Conservation (phyloP, 306 rosid species). For the Pterocarpus macrocarpus region DNA sequence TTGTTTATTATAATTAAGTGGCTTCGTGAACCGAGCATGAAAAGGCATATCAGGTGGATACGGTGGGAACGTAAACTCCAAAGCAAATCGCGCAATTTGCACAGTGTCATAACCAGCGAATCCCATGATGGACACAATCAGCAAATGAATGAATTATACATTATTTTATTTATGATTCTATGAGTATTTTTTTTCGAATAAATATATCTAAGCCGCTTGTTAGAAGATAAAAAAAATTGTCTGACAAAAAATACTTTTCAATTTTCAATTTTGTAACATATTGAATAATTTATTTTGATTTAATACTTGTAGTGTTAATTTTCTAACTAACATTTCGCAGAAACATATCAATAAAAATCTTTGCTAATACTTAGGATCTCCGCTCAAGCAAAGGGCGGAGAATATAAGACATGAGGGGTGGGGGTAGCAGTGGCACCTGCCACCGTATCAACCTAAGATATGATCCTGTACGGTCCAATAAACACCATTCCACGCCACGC, state of each 20-base stretch:
- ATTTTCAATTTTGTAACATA: too few relatives aligned
- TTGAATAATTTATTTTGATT: too few relatives aligned
- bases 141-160: not conserved
- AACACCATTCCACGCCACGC: not conserved
- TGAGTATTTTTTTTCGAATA: not conserved
- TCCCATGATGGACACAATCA: not conserved
- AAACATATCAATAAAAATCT: not conserved
- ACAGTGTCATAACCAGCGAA: not conserved
- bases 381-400: constrained; percentile 35
- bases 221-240: too few relatives aligned
- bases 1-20: not conserved
- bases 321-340: not conserved
- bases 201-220: too few relatives aligned
- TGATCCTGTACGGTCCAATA: constrained; percentile 29
- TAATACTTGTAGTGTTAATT: not conserved
- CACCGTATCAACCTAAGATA: constrained; percentile 43
- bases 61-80: not conserved
- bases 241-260: too few relatives aligned
- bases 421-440: not conserved
- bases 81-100: not conserved
- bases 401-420: not conserved
- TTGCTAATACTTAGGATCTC: too few relatives aligned
- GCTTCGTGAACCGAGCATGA: not conserved
- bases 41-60: not conserved
- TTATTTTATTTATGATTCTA: not conserved